phyloP scores from a whole-genome alignment of 1,139 yeast species.

The Candida tropicalis region DNA sequence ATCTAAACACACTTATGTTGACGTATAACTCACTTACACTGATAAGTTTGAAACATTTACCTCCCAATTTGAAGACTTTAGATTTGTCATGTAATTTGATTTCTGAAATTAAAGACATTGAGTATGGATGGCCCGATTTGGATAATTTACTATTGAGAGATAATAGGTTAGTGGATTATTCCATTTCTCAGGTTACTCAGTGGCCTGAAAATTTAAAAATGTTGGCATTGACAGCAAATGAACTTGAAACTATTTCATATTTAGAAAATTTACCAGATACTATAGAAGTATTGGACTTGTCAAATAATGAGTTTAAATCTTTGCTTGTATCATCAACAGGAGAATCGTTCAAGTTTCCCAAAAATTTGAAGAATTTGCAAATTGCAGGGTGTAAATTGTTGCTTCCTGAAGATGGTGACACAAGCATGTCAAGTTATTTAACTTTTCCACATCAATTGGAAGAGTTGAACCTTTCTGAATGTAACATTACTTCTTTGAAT shows the following conservation, averaged over 20 bases:
- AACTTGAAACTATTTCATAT: conserved; percentile 21
- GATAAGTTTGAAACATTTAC: conserved; percentile 27
- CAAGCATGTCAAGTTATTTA: conserved; percentile 6
- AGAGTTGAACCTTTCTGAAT: conserved; percentile 27
- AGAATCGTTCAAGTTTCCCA: conserved; percentile 25
- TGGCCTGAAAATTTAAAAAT: conserved; percentile 31
- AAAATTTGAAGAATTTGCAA: conserved; percentile 23
- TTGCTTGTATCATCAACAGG: conserved; percentile 9
- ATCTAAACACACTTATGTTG: conserved; percentile 35
- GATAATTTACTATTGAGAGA: conserved; percentile 28
- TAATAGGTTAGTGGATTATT: conserved; percentile 25
- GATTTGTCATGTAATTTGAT: conserved; percentile 32
- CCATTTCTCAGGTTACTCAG: conserved; percentile 17
- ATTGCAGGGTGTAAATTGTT: conserved; percentile 14
- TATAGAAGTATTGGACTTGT: conserved; percentile 25
- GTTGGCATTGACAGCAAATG: conserved; percentile 30
- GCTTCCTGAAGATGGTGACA: neutral
- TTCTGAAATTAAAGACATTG: conserved; percentile 10
- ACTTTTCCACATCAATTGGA: conserved; percentile 27
- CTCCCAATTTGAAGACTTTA: conserved; percentile 29
- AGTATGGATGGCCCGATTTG: conserved; percentile 30
- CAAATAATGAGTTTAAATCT: conserved; percentile 15
- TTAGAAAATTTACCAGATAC: conserved; percentile 25
- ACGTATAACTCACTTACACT: conserved; percentile 30
- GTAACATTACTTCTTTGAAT: conserved; percentile 23